Evolutionary conservation across 257 asterid species (phyloP), one percentile per base, ranked within the genome.

Genomic region (Nicotiana knightiana): DNA sequence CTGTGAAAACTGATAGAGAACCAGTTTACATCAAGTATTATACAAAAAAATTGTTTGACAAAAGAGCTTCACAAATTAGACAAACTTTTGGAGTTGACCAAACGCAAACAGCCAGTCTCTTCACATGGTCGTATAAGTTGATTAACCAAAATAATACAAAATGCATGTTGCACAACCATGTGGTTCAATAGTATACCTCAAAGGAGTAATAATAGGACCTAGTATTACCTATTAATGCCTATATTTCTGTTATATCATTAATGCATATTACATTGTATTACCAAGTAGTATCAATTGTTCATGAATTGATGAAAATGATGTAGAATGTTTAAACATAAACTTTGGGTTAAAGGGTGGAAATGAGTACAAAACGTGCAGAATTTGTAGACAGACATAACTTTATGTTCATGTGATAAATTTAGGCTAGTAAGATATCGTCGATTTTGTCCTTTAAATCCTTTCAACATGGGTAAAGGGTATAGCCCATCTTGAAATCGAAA

Each of bases 131-230:
- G 46, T 75, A 73, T 48, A 55, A 73, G 63, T 73, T 13, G 62
- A 48, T 48, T 13, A 28, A 51, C 17, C 46, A 51, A 26, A 75
- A 75, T 71, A 24, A 71, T 51, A 51, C 80, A 73, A 73, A 48
- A 48, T 73, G 79, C 62, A 75, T 73, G 63, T 26, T 73, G 62
- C 58, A 73, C 62, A 15, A 51, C 63, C 63, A 75, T 51, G 80
- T 75, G 63, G 62, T 13, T 51, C 63, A 48, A 75, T 28, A 75
- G 63, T 48, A 54, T 4, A 3, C 78, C 37, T 48, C 62, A 48
- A 24, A 48, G 3, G 58, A 4, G 15, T 1, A 3, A 73, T 73
- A 13, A 48, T 73, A 13, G 79, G 16, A 15, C 63, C 43, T 26
- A 53, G 18, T 53, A 75, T 51, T 51, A 12, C 9, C 39, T 63